phyloP scores from a whole-genome alignment of 2,329 filamentous ascomycete genomes.

The Hypoxylon sp. region DNA sequence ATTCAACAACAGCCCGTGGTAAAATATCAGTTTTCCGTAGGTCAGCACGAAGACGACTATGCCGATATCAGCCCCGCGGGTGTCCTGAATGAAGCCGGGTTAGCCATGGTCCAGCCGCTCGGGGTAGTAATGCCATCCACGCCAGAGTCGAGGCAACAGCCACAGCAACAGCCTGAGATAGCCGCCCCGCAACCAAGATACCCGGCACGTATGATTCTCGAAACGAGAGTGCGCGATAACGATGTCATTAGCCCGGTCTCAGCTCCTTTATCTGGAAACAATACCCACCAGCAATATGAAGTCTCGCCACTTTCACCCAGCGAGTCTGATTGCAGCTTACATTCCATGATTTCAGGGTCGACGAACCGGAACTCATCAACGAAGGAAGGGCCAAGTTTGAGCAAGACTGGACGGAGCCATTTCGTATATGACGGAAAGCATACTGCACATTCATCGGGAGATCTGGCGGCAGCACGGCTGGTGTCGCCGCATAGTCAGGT shows the following conservation, averaged over 20 bases:
- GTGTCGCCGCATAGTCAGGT: constrained; percentile 17
- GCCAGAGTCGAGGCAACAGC: constrained; percentile 2
- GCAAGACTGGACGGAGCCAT: background rate
- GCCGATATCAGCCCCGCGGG: constrained; percentile 20
- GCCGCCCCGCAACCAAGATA: constrained; percentile 43
- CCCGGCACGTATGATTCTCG: constrained; percentile 40
- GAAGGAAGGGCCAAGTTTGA: background rate
- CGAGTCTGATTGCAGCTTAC: constrained; percentile 32
- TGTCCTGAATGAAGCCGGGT: constrained; percentile 32
- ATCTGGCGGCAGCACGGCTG: constrained; percentile 6
- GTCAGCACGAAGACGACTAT: background rate
- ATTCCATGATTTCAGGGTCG: constrained; percentile 15
- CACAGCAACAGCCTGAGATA: constrained; percentile 32
- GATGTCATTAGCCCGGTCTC: constrained; percentile 46
- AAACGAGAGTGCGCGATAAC: constrained; percentile 33
- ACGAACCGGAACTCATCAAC: constrained; percentile 2
- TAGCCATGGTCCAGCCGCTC: constrained; percentile 35
- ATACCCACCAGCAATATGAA: constrained; percentile 32
- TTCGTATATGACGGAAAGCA: constrained; percentile 27
- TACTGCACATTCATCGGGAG: constrained; percentile 27
- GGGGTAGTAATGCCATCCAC: constrained; percentile 18
- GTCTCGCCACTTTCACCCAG: constrained; percentile 47
- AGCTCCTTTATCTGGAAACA: constrained; percentile 33
- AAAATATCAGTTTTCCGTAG: background rate
- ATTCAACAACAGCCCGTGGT: constrained; percentile 11